Conservation (phyloP, 306 rosid species). For the Canavalia gladiata region DNA sequence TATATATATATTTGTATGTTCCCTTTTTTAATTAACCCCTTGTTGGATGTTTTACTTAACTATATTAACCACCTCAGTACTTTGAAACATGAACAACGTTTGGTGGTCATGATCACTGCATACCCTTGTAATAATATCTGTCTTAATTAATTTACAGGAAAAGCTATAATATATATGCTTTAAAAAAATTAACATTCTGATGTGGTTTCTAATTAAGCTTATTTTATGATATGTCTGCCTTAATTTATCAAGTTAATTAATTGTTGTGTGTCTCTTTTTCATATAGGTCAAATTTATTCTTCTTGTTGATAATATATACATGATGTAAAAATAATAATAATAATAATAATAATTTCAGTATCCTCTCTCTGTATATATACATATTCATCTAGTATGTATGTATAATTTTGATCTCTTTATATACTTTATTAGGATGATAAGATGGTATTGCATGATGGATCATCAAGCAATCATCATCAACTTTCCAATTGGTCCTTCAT, state of each 20-base stretch:
- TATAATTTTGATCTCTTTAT: neutral
- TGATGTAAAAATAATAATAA: too few relatives aligned
- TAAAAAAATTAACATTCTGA: neutral
- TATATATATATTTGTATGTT: too few relatives aligned
- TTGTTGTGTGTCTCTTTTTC: neutral
- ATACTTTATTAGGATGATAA: conserved; percentile 39
- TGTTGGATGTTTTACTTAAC: neutral
- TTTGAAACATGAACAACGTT: conserved; percentile 10
- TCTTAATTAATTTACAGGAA: neutral
- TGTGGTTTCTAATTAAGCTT: neutral
- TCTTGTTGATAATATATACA: neutral
- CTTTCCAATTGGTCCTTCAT: conserved; percentile 34
- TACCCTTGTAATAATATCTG: neutral
- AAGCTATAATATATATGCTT: neutral
- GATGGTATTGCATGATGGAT: conserved; percentile 50
- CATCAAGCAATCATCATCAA: conserved; percentile 46
- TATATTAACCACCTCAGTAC: neutral
- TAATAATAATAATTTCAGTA: neutral
- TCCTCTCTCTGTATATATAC: neutral
- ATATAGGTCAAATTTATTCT: neutral
- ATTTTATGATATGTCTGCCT: neutral
- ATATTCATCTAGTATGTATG: neutral
- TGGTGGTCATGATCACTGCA: conserved; percentile 27
- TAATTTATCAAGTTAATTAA: neutral
- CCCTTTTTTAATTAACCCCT: neutral